phyloP scores from a whole-genome alignment of 2,329 filamentous ascomycete genomes.

The Colletotrichum brevisporum region DNA sequence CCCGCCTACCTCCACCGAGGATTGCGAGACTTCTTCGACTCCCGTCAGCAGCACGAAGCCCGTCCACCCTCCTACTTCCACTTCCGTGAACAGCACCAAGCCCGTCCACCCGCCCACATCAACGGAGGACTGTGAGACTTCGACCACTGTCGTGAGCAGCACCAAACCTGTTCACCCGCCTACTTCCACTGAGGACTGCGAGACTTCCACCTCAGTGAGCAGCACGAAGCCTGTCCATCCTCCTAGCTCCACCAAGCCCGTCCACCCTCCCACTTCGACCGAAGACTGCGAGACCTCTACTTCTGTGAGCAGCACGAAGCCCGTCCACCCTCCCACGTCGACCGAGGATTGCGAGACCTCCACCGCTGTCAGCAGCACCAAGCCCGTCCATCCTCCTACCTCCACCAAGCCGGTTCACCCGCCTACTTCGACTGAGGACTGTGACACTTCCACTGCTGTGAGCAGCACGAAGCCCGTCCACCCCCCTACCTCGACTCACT shows the following conservation, averaged over 20 bases:
- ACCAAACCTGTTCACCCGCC: slow-evolving; percentile 6
- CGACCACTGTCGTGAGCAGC: slow-evolving; percentile 8
- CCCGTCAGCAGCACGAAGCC: background rate
- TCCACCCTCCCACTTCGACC: background rate
- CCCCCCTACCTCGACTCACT: slow-evolving; percentile 31
- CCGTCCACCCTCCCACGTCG: background rate
- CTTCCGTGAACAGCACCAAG: slow-evolving; percentile 23
- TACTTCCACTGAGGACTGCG: slow-evolving; percentile 5
- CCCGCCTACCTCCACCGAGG: slow-evolving; percentile 5
- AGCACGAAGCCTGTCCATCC: background rate
- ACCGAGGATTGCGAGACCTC: background rate
- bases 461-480: slow-evolving; percentile 19
- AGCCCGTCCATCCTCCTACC: background rate
- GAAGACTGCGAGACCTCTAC: slow-evolving; percentile 7
- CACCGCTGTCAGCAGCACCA: slow-evolving; percentile 12
- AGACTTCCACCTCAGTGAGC: background rate
- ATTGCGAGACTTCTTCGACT: background rate
- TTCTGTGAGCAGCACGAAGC: slow-evolving; percentile 22
- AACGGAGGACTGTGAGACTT: background rate
- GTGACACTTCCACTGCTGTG: slow-evolving; percentile 6
- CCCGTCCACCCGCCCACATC: slow-evolving; percentile 6
- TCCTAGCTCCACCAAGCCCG: slow-evolving; percentile 11
- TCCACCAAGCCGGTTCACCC: slow-evolving; percentile 14
- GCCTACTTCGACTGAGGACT: slow-evolving; percentile 2
- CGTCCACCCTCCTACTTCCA: background rate